Evolutionary conservation across 495 filamentous ascomycete species (phyloP).

Genomic region (Podospora conica): DNA sequence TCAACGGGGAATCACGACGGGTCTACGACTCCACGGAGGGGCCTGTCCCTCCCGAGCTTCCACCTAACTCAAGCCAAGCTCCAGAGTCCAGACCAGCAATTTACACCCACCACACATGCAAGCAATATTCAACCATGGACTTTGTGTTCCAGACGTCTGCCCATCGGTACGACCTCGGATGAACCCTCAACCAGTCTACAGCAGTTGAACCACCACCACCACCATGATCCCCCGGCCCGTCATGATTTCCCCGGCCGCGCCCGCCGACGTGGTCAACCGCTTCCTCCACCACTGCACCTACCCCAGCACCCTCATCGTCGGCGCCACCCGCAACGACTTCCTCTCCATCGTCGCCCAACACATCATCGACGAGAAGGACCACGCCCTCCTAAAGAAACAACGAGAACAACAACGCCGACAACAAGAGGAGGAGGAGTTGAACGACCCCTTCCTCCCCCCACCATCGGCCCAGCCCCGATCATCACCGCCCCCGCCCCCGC

Average conservation of each 20-base stretch:
- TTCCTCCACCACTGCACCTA: conserved; percentile 50
- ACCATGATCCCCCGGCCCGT: conserved; percentile 23
- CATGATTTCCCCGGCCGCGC: conserved; percentile 45
- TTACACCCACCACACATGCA: neutral
- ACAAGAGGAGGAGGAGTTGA: neutral
- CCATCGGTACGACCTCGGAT: neutral
- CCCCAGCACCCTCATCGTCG: conserved; percentile 63
- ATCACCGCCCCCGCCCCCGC: too few species aligned
- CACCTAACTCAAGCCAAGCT: neutral
- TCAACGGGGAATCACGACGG: neutral
- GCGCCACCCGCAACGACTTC: conserved; percentile 59
- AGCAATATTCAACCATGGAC: neutral
- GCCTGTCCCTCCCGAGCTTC: neutral
- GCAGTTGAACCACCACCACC: neutral
- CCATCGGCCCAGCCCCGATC: too few species aligned
- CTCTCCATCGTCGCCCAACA: conserved; percentile 41
- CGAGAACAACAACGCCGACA: neutral
- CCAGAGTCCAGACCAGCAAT: too few species aligned
- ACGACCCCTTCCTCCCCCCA: too few species aligned
- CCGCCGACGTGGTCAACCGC: conserved; percentile 57
- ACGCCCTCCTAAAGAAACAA: neutral
- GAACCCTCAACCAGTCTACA: neutral
- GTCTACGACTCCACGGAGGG: neutral
- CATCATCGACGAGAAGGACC: conserved; percentile 12
- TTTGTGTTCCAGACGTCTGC: neutral